Conservation (phyloP, 1,284 basidiomycete species). For the Ustilago loliicola region DNA sequence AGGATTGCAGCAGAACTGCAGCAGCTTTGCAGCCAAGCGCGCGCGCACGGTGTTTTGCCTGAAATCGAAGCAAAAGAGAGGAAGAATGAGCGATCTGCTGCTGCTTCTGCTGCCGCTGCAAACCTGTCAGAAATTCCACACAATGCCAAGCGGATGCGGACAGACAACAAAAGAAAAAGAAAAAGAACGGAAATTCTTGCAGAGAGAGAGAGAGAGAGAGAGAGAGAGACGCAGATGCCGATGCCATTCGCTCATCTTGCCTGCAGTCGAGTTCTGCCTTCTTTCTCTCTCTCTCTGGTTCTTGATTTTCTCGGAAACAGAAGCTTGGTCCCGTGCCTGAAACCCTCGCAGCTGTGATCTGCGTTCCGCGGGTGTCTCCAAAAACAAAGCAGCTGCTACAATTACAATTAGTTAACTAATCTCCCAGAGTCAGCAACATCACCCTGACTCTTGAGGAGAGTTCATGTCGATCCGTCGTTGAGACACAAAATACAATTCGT, state of each 20-base stretch:
- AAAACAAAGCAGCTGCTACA: too few relatives aligned
- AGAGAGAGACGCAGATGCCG: constrained; percentile 15
- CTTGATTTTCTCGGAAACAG: neutral
- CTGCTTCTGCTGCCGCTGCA: neutral
- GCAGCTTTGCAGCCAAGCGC: neutral
- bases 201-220: too few relatives aligned
- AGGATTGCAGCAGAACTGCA: constrained; percentile 14
- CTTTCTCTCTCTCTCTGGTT: neutral
- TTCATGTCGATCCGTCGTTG: too few relatives aligned
- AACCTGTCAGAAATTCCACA: neutral
- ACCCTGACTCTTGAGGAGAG: too few relatives aligned
- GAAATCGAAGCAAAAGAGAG: neutral
- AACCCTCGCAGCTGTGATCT: neutral
- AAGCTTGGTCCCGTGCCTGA: neutral
- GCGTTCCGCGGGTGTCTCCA: neutral
- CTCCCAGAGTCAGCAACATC: too few relatives aligned
- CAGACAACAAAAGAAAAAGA: constrained; percentile 3
- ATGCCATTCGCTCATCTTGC: constrained; percentile 18
- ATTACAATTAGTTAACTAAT: too few relatives aligned
- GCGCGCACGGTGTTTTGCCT: constrained; percentile 18
- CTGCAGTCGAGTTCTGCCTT: neutral
- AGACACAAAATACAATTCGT: too few relatives aligned
- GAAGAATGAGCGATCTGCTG: neutral
- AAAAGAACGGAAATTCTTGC: constrained; percentile 8
- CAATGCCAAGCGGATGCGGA: neutral